phyloP scores from a whole-genome alignment of 768 basidiomycete species.

The Pulveroboletus sp. region DNA sequence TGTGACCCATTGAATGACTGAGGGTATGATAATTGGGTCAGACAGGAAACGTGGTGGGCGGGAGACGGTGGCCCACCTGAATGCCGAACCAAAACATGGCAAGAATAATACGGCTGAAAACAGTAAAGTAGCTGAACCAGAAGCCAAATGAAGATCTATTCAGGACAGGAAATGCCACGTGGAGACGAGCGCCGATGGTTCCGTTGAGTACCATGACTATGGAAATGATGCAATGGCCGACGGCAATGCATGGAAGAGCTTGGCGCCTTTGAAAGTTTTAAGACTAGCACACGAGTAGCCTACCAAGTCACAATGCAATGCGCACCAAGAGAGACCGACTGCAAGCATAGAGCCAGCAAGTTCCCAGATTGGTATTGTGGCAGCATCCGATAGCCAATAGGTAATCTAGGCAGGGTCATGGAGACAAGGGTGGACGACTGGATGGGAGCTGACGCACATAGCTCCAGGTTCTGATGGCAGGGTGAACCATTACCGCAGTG shows the following conservation, averaged over 20 bases:
- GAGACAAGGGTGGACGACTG: conserved; percentile 25
- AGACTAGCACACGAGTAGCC: neutral
- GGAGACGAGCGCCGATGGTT: conserved; percentile 74
- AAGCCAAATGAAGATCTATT: conserved; percentile 87
- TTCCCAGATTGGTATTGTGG: conserved; percentile 24
- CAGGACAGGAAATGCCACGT: conserved; percentile 71
- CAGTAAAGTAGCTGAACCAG: conserved; percentile 86
- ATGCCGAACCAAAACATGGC: conserved; percentile 85
- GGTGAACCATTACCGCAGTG: neutral
- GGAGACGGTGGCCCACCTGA: conserved; percentile 40
- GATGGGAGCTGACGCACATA: conserved; percentile 59
- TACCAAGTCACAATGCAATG: neutral
- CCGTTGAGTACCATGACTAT: conserved; percentile 78
- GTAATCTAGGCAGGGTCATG: conserved; percentile 11
- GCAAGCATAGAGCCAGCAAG: conserved; percentile 75
- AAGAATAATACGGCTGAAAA: conserved; percentile 72
- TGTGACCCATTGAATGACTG: conserved; percentile 63
- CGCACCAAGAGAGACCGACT: conserved; percentile 68
- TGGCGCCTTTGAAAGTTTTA: conserved; percentile 49
- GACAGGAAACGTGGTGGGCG: neutral
- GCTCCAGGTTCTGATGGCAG: conserved; percentile 47
- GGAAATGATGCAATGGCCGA: conserved; percentile 72
- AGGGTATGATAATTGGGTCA: neutral
- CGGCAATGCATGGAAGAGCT: conserved; percentile 64
- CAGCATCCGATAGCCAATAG: conserved; percentile 29